phyloP scores from a whole-genome alignment of 257 asterid genomes.

The Misopates orontium region DNA sequence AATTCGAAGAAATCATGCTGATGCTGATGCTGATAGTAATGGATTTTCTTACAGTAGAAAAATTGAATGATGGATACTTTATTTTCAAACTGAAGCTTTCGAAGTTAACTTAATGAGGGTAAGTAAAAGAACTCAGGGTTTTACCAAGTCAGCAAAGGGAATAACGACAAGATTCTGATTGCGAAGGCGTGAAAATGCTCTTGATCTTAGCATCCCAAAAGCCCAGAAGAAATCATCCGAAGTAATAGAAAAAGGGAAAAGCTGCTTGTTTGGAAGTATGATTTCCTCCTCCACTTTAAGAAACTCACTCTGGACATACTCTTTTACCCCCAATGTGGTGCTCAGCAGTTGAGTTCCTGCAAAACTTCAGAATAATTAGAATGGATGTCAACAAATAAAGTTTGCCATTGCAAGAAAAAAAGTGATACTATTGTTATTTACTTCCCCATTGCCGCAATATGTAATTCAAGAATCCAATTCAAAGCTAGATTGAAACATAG shows the following conservation, averaged over 20 bases:
- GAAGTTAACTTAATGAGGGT: conserved; percentile 6
- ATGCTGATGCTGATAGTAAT: neutral
- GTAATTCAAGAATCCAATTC: neutral
- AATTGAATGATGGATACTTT: neutral
- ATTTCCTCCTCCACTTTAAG: conserved; percentile 64
- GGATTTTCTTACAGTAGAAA: conserved; percentile 1
- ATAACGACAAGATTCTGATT: conserved; percentile 80
- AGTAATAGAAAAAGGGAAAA: conserved; percentile 72
- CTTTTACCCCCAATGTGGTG: conserved; percentile 87
- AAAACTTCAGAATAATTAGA: conserved; percentile 20
- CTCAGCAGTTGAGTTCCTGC: conserved; percentile 86
- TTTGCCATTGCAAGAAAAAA: neutral
- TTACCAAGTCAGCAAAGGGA: conserved; percentile 95
- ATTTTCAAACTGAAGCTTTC: neutral
- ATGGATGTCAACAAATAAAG: neutral
- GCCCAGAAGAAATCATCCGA: conserved; percentile 95
- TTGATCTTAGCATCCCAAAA: conserved; percentile 91
- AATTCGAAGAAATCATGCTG: too few relatives aligned
- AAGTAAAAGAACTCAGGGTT: conserved; percentile 15
- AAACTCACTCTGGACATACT: conserved; percentile 76
- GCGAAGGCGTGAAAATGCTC: conserved; percentile 83
- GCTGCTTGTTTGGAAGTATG: conserved; percentile 72
- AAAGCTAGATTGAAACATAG: neutral
- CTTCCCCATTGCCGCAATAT: neutral
- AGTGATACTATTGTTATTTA: too few relatives aligned